Evolutionary conservation across 352 stramenopile species (phyloP).

Genomic region (Halophytophthora batemanensis): DNA sequence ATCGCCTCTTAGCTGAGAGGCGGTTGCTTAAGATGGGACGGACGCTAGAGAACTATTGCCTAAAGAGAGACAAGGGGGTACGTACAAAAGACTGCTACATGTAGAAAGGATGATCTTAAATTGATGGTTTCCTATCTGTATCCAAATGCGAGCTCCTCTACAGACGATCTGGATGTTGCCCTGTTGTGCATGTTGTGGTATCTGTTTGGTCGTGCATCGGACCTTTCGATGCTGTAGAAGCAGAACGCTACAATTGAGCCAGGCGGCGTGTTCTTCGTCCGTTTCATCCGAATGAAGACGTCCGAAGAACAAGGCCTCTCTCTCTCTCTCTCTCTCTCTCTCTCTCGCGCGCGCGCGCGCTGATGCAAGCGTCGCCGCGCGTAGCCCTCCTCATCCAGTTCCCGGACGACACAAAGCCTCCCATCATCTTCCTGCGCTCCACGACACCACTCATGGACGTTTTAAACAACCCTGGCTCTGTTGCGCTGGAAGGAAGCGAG

Average conservation of each 20-base stretch:
- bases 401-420: neutral
- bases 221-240: conserved; percentile 16
- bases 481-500: too few relatives aligned
- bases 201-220: conserved; percentile 23
- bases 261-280: conserved; percentile 17
- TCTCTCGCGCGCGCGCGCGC: conserved; percentile 8
- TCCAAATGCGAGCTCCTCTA: neutral
- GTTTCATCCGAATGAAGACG: conserved; percentile 22
- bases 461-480: neutral
- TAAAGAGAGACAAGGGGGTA: conserved; percentile 10
- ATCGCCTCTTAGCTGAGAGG: conserved; percentile 3
- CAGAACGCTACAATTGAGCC: conserved; percentile 11
- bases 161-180: conserved; percentile 25
- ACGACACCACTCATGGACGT: conserved; percentile 1
- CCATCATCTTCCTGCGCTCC: neutral
- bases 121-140: neutral
- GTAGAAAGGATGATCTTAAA: conserved; percentile 1
- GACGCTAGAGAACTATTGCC: conserved; percentile 11
- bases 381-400: conserved; percentile 7
- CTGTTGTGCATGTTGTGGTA: conserved; percentile 30
- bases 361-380: conserved; percentile 8
- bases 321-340: conserved; percentile 19
- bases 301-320: conserved; percentile 21
- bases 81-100: conserved; percentile 5
- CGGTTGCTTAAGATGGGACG: conserved; percentile 15